Base-by-base conservation (phyloP, 2,329 filamentous ascomycete genomes). In the Chaetothyriales sp. region DNA sequence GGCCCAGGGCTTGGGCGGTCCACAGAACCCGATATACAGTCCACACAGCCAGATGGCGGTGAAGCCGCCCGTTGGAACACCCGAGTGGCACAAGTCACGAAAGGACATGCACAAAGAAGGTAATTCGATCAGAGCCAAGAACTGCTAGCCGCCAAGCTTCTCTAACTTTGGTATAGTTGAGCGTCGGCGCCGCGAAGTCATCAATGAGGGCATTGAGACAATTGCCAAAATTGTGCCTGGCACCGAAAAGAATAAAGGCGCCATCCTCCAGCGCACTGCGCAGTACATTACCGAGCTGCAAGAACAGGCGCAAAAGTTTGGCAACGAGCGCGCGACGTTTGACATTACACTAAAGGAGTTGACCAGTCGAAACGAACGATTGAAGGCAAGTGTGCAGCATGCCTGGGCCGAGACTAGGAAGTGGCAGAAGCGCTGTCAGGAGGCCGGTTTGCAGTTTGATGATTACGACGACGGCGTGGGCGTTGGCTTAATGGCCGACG, bases 31-130 rank as follows among this genome's bases (percentile, higher is more conserved):
- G 70, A 46, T 40, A 9, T 40, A 40, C 33, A 40, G 33, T 13
- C 43, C 51, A 9, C 37, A 73, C 66, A 56, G 71, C 72, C 47
- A 10, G 73, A 69, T 58, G 43, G 19, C 18, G 5, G 33, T 40
- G 10, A 97, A 95, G 69, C 89, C 89, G 6, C 80, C 83, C 5
- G 92, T 97, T n/a, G 92, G 92, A 2, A 92, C 89, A 1, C 88
- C 94, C 50, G 90, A 97, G 69, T 98, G 92, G 92, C 92, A 98
- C 68, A 94, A 94, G 67, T 83, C 94, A 62, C 82, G 92, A 56
- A 92, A 94, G 66, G 90, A 97, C 64, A 98, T 97, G 59, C 92
- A 98, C 72, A 98, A 98, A 78, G 90, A 97, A 77, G 92, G 90
- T 92, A 70, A 64, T 78, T 66, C 47, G 47, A 33, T 4, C 28